These are phyloP conservation scores for Fusarium hainanense DNA, from an alignment of 2,329 filamentous ascomycete genomes.

Conservation along the genomic window DNA sequence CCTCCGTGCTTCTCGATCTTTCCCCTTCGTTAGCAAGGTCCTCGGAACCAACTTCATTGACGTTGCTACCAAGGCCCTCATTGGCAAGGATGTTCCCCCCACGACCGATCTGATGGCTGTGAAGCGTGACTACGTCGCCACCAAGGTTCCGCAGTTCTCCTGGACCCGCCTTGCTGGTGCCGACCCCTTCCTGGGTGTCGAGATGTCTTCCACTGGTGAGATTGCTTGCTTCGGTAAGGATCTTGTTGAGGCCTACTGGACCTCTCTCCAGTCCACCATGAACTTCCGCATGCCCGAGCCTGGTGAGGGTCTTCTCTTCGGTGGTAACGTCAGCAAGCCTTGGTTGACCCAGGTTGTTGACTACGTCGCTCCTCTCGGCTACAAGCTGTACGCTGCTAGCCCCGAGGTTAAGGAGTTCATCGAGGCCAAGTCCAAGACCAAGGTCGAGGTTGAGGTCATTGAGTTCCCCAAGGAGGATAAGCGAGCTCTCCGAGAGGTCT, in stretches of 20 bases:
- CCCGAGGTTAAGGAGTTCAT: constrained; percentile 84
- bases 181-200: constrained; percentile 96
- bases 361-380: constrained; percentile 87
- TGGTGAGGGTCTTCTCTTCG: constrained; percentile 94
- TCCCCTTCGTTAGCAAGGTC: constrained; percentile 98
- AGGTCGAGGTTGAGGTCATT: constrained; percentile 84
- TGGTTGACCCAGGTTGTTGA: constrained; percentile 84
- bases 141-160: constrained; percentile 98
- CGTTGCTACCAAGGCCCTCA: constrained; percentile 89
- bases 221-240: constrained; percentile 99
- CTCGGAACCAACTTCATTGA: constrained; percentile 97
- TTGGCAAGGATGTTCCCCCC: constrained; percentile 85
- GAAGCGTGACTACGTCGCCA: constrained; percentile 92
- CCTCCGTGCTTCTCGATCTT: constrained; percentile 94
- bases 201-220: constrained; percentile 97
- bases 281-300: constrained; percentile 98
- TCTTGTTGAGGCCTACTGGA: constrained; percentile 97
- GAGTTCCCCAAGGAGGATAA: constrained; percentile 98
- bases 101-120: constrained; percentile 88
- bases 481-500: constrained; percentile 91
- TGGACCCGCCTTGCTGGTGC: constrained; percentile 98
- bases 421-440: constrained; percentile 75
- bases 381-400: constrained; percentile 92
- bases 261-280: constrained; percentile 95
- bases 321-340: constrained; percentile 79